These are phyloP conservation scores for Pleoardoris graminearum DNA, from an alignment of 2,329 filamentous ascomycete genomes.

Conservation along the genomic window DNA sequence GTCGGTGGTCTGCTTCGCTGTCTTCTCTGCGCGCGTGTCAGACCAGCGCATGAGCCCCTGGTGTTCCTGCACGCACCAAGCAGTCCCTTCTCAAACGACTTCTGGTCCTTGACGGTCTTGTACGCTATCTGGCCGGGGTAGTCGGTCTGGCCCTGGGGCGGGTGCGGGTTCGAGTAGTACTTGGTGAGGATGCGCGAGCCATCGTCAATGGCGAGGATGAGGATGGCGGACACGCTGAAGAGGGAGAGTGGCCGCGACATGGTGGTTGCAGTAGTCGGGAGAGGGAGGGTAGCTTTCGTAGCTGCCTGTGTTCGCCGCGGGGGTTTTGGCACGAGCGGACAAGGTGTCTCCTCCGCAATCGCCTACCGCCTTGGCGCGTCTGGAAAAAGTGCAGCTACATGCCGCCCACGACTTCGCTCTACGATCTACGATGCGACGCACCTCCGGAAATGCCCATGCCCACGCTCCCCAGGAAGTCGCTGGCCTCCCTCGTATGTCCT, in stretches of 20 bases:
- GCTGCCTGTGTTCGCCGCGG: slow-evolving; percentile 15
- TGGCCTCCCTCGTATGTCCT: slow-evolving; percentile 39
- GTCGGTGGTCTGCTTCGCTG: slow-evolving; percentile 90
- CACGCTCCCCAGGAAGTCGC: slow-evolving; percentile 26
- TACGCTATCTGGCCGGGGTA: slow-evolving; percentile 76
- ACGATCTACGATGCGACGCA: neutral
- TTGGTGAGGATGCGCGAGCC: slow-evolving; percentile 90
- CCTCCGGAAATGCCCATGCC: slow-evolving; percentile 22
- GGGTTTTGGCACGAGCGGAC: slow-evolving; percentile 14
- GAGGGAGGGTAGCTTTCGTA: slow-evolving; percentile 10
- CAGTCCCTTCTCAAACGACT: slow-evolving; percentile 93
- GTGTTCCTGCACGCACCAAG: slow-evolving; percentile 71
- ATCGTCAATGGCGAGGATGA: slow-evolving; percentile 71
- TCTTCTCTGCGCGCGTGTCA: slow-evolving; percentile 66
- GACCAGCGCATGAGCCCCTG: slow-evolving; percentile 62
- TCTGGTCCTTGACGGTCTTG: slow-evolving; percentile 87
- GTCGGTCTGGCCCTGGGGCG: slow-evolving; percentile 62
- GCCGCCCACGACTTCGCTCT: slow-evolving; percentile 5
- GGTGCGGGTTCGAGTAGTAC: slow-evolving; percentile 79
- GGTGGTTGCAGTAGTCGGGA: slow-evolving; percentile 11
- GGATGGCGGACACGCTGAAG: slow-evolving; percentile 58
- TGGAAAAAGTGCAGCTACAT: slow-evolving; percentile 8
- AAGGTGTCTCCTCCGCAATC: slow-evolving; percentile 34
- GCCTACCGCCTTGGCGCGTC: slow-evolving; percentile 22
- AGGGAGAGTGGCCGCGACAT: slow-evolving; percentile 60